Evolutionary conservation across 257 asterid species (phyloP).

Genomic region (Solanum dulcamara): DNA sequence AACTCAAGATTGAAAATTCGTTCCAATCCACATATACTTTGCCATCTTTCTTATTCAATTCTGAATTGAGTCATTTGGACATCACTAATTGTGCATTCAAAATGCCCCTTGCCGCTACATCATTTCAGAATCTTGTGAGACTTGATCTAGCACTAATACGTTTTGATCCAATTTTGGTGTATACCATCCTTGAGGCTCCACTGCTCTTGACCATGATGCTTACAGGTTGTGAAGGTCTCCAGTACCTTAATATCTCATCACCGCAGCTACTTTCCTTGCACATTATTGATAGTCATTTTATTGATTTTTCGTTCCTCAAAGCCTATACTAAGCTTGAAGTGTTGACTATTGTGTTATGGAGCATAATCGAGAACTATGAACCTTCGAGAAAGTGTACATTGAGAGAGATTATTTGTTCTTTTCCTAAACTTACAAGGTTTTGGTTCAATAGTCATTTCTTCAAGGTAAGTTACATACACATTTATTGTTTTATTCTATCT

Average conservation of each 20-base stretch:
- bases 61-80: background rate
- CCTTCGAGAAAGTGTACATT: background rate
- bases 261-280: background rate
- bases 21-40: background rate
- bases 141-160: background rate
- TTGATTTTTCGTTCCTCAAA: background rate
- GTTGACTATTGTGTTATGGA: background rate
- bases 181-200: background rate
- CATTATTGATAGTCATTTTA: background rate
- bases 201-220: background rate
- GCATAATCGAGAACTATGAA: background rate
- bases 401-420: background rate
- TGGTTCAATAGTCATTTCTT: background rate
- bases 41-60: background rate
- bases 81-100: background rate
- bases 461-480: background rate
- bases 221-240: background rate
- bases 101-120: background rate
- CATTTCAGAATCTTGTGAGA: background rate
- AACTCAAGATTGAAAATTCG: background rate
- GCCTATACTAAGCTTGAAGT: background rate
- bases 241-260: background rate
- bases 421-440: background rate
- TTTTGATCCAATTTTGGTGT: background rate
- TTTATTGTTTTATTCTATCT: background rate